phyloP scores from a whole-genome alignment of 768 basidiomycete species.

The Rhizopogon rudus region DNA sequence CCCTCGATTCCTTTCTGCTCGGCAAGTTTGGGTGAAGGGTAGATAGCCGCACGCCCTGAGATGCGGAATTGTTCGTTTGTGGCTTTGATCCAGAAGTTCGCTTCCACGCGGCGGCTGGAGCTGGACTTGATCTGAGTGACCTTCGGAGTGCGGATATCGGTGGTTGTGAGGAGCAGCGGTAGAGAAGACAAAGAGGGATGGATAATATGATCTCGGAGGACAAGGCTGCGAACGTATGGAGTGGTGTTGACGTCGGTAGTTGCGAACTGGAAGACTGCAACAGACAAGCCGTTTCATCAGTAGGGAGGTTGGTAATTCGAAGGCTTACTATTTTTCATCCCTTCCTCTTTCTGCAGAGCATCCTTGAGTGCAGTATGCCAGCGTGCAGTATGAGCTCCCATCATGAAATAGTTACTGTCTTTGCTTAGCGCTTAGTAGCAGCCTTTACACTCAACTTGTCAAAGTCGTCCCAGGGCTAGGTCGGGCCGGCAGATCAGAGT shows the following conservation, averaged over 20 bases:
- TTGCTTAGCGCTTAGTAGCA: too few species aligned
- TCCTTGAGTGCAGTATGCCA: constrained; percentile 45
- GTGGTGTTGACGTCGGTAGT: constrained; percentile 21
- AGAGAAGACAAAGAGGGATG: constrained; percentile 36
- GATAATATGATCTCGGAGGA: constrained; percentile 57
- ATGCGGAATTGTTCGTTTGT: constrained; percentile 74
- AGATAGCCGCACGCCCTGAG: constrained; percentile 47
- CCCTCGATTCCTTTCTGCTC: constrained; percentile 11
- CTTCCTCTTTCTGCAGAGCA: constrained; percentile 36
- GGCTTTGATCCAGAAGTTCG: constrained; percentile 71
- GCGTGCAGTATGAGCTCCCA: constrained; percentile 27
- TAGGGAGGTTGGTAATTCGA: neutral
- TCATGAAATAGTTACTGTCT: neutral
- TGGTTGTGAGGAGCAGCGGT: constrained; percentile 62
- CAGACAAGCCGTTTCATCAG: neutral
- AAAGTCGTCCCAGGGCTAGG: too few species aligned
- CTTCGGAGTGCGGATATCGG: constrained; percentile 73
- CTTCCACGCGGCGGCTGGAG: constrained; percentile 40
- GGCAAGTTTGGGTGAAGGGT: constrained; percentile 23
- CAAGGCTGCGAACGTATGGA: constrained; percentile 62
- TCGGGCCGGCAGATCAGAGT: too few species aligned
- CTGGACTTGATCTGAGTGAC: constrained; percentile 47
- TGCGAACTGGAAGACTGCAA: constrained; percentile 51
- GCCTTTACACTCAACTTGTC: too few species aligned
- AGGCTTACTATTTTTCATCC: constrained; percentile 22